These are phyloP conservation scores for Rubroboletus satanas DNA, from an alignment of 768 basidiomycete genomes.

Conservation along the genomic window DNA sequence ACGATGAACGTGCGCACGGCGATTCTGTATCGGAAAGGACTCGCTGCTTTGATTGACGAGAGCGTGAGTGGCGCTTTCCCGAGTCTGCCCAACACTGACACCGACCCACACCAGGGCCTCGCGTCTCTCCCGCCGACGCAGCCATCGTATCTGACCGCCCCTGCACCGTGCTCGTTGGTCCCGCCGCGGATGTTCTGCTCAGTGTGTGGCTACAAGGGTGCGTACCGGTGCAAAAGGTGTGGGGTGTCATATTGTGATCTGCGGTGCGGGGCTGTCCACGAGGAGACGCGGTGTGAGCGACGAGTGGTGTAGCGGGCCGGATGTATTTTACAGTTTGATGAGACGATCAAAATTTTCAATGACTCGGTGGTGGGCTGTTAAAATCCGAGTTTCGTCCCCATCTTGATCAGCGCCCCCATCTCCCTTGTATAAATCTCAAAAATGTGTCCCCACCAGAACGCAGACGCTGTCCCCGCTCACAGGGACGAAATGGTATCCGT, in stretches of 20 bases:
- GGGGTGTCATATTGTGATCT: slow-evolving; percentile 72
- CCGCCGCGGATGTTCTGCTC: slow-evolving; percentile 74
- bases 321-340: neutral
- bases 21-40: slow-evolving; percentile 77
- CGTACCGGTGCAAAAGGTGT: slow-evolving; percentile 75
- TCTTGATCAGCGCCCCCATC: neutral
- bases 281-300: slow-evolving; percentile 78
- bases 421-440: neutral
- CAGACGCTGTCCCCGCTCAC: slow-evolving; percentile 41
- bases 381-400: neutral
- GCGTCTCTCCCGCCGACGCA: slow-evolving; percentile 46
- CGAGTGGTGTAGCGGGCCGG: slow-evolving; percentile 47
- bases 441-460: slow-evolving; percentile 55
- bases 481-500: slow-evolving; percentile 70
- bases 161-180: slow-evolving; percentile 52
- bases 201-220: slow-evolving; percentile 84
- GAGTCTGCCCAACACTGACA: slow-evolving; percentile 1
- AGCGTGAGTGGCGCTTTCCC: slow-evolving; percentile 50
- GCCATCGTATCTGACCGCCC: slow-evolving; percentile 71
- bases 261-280: slow-evolving; percentile 69
- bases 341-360: too few species aligned
- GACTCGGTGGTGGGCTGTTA: slow-evolving; percentile 6
- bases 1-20: slow-evolving; percentile 78
- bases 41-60: slow-evolving; percentile 71
- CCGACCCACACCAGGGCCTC: slow-evolving; percentile 45